Evolutionary conservation across 495 filamentous ascomycete species (phyloP).

Genomic region (Aspergillus conjunctus): DNA sequence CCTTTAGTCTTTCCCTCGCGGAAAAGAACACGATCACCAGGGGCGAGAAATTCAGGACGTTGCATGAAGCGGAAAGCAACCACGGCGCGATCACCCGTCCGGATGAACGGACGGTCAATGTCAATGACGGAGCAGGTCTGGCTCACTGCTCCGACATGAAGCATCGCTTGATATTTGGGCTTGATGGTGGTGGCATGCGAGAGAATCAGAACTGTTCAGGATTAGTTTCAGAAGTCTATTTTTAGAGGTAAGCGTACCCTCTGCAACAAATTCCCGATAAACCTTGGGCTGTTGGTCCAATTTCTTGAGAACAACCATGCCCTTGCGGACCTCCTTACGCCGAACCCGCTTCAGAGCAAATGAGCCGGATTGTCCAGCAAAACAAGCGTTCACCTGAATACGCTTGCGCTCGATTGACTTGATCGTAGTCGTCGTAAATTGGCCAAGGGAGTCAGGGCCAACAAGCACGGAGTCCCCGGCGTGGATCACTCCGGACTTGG

Average conservation of each 20-base stretch:
- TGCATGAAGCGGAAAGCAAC: constrained; percentile 96
- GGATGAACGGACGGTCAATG: constrained; percentile 92
- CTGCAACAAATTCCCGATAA: constrained; percentile 88
- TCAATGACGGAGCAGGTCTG: constrained; percentile 98
- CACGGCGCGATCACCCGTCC: constrained; percentile 86
- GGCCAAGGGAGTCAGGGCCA: constrained; percentile 88
- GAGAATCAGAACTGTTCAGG: constrained; percentile 75
- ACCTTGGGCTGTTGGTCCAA: constrained; percentile 74
- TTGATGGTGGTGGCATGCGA: constrained; percentile 99
- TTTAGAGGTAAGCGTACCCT: constrained; percentile 58
- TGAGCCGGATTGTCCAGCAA: constrained; percentile 88
- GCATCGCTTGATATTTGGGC: constrained; percentile 97
- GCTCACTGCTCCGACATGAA: constrained; percentile 92
- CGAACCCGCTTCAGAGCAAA: constrained; percentile 86
- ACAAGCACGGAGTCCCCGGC: constrained; percentile 87
- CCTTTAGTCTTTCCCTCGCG: constrained; percentile 95
- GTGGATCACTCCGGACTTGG: constrained; percentile 83
- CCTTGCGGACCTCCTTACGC: constrained; percentile 93
- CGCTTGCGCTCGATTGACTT: constrained; percentile 95
- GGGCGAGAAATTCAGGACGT: constrained; percentile 88
- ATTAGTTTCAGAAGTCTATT: constrained; percentile 23
- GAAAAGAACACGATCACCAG: constrained; percentile 89
- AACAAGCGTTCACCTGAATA: constrained; percentile 84
- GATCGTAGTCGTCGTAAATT: constrained; percentile 87
- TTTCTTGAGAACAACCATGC: constrained; percentile 95